A percentile compares a stretch with the other conserved stretches of the same genome.
Conservation (phyloP, 345 rosid species). For the Stellera chamaejasme region DNA sequence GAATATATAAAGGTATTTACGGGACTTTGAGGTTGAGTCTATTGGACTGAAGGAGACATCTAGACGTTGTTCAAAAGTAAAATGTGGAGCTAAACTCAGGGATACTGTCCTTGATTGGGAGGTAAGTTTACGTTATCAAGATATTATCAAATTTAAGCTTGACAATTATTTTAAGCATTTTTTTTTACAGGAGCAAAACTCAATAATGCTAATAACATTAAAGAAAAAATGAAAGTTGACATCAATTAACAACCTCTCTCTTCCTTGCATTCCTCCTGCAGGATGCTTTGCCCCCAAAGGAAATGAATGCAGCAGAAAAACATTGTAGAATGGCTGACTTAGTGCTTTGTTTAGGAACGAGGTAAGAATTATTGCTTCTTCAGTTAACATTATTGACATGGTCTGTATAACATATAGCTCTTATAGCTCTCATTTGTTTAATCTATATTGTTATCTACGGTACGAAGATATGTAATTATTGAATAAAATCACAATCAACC, state of each 20-base stretch:
- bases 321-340: constrained; percentile 89
- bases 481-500: too few relatives aligned
- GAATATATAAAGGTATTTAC: constrained; percentile 54
- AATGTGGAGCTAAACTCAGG: constrained; percentile 77
- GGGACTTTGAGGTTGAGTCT: constrained; percentile 96
- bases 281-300: constrained; percentile 88
- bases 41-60: constrained; percentile 93
- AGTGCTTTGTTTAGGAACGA: constrained; percentile 90
- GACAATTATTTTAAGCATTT: not conserved
- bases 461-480: too few relatives aligned
- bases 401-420: too few relatives aligned
- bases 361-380: constrained; percentile 30
- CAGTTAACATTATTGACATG: not conserved
- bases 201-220: not conserved
- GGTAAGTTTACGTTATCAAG: constrained; percentile 31
- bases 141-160: not conserved
- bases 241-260: constrained; percentile 2
- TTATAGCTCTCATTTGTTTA: too few relatives aligned
- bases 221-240: not conserved
- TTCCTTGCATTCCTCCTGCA: constrained; percentile 18
- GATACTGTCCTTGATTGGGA: constrained; percentile 99
- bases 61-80: constrained; percentile 56
- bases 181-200: not conserved
- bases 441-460: too few relatives aligned
- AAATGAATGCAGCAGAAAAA: constrained; percentile 82